These are phyloP conservation scores for Acorus gramineus DNA, from an alignment of 106 monocot genomes.

Conservation along the genomic window DNA sequence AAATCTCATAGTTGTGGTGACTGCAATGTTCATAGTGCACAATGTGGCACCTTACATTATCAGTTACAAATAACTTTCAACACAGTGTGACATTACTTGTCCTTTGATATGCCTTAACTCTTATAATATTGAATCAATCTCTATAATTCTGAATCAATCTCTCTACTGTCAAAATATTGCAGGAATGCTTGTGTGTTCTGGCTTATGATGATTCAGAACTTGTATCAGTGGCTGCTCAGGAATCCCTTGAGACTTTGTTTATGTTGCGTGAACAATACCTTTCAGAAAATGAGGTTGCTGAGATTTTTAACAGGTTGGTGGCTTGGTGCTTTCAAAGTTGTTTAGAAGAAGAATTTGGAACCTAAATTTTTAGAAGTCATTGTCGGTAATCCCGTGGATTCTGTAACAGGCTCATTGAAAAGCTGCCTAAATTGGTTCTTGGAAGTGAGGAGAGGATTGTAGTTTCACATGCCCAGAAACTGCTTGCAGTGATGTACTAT, in stretches of 20 bases:
- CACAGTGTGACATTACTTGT: too few relatives aligned
- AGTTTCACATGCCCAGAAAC: conserved; percentile 65
- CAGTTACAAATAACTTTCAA: too few relatives aligned
- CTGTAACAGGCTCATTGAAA: conserved; percentile 48
- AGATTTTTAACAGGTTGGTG: conserved; percentile 60
- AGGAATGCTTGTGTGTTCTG: conserved; percentile 91
- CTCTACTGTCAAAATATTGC: conserved; percentile 15
- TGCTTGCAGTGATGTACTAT: conserved; percentile 78
- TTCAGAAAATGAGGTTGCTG: conserved; percentile 52
- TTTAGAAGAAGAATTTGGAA: too few relatives aligned
- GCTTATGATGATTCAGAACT: conserved; percentile 71
- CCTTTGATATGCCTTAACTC: too few relatives aligned
- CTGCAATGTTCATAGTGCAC: too few relatives aligned
- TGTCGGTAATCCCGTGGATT: conserved; percentile 6
- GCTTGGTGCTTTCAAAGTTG: background rate
- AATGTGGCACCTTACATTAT: too few relatives aligned
- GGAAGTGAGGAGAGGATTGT: conserved; percentile 68
- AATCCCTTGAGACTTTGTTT: conserved; percentile 57
- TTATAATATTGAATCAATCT: too few relatives aligned
- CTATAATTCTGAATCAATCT: too few relatives aligned
- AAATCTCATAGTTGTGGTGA: too few relatives aligned
- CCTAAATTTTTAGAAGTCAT: too few relatives aligned
- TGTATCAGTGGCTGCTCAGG: conserved; percentile 60
- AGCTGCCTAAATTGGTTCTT: conserved; percentile 58
- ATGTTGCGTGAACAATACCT: conserved; percentile 35